Percentiles rank a stretch among this genome's conserved stretches.
These are phyloP conservation scores for Acanthamoeba triangularis DNA, from an alignment of 208 protist species.

Conservation along the genomic window DNA sequence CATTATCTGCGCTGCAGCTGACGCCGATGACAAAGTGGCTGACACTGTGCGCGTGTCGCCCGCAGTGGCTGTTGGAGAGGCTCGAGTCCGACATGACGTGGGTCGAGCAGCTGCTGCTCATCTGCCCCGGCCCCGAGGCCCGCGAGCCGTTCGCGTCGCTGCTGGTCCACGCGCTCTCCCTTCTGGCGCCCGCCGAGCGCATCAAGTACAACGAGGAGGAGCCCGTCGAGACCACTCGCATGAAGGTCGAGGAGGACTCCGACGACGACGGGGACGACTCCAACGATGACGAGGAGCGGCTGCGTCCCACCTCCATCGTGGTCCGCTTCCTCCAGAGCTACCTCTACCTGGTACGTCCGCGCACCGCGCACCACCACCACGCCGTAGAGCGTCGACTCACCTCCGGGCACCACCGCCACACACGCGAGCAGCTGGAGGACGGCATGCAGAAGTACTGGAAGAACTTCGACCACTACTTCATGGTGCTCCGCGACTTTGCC, in stretches of 20 bases:
- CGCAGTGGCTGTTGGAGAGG: slow-evolving; percentile 47
- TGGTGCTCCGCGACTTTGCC: slow-evolving; percentile 82
- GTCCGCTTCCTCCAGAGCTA: slow-evolving; percentile 64
- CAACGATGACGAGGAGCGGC: background rate
- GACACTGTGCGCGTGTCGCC: background rate
- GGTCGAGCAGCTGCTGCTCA: slow-evolving; percentile 38
- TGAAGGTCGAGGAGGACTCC: slow-evolving; percentile 26
- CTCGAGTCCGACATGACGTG: slow-evolving; percentile 19
- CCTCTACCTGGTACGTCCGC: background rate
- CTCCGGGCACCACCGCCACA: background rate
- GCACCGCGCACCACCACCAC: too few species aligned
- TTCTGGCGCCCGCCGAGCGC: background rate
- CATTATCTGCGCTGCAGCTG: background rate
- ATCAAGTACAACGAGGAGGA: slow-evolving; percentile 39
- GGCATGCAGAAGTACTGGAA: slow-evolving; percentile 82
- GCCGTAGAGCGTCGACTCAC: background rate
- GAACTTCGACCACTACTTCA: slow-evolving; percentile 83
- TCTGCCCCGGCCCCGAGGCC: slow-evolving; percentile 20
- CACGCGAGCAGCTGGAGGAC: slow-evolving; percentile 32
- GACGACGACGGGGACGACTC: slow-evolving; percentile 11
- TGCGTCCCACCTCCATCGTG: slow-evolving; percentile 12
- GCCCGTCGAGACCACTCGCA: background rate
- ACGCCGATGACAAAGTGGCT: background rate
- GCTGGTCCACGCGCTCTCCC: background rate
- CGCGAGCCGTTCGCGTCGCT: slow-evolving; percentile 37